Base-by-base conservation (phyloP, 1,284 basidiomycete species). In the Pascua sp. region DNA sequence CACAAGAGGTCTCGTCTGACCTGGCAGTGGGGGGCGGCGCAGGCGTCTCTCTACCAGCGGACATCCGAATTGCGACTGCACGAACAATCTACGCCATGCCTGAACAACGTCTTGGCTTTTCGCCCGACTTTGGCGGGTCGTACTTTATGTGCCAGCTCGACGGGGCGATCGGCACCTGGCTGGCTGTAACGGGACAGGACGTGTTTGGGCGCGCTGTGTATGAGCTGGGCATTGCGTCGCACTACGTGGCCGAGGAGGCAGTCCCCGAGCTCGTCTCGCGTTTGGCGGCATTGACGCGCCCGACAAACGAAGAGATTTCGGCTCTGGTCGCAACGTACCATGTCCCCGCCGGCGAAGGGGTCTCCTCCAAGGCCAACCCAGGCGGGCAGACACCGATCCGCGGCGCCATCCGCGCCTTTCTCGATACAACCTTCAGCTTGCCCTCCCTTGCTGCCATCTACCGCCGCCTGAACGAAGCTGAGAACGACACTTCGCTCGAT, bases 41-140 rank as follows among this genome's bases (percentile, higher is more conserved):
- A 32, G 96, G 96, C 46, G 83, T 98, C 49, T 83, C 86, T 18
- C 85, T 89, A 10, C 85, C 89, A 61, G 94, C 93, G 2, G 85
- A 87, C 0, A 92, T 98, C 77, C 84, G 95, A 59, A 84, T 99
- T 56, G 93, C 93, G 7, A 98, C 95, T 1, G 91, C 96, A 73
- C 89, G 89, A 37, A 97, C 95, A 1, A 60, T 83, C 0, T 90
- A 93, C 72, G 89, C 93, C 13, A 98, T 98, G 94, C 96, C 96
- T 24, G 93, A 97, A 78, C 89, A 89, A 12, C 90, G 89, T 69
- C 93, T 94, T 63, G 91, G 79, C 1, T 79, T 78, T 53, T 64
- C 73, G 2, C 76, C 77, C 10, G 77, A 77, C 55, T 93, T 98
- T 46, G 96, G 95, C 36, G 89, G 88, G 38, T 92, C 85, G 64